Evolutionary conservation across 768 basidiomycete genomes (phyloP).

Genomic region (Crucibulum laeve): DNA sequence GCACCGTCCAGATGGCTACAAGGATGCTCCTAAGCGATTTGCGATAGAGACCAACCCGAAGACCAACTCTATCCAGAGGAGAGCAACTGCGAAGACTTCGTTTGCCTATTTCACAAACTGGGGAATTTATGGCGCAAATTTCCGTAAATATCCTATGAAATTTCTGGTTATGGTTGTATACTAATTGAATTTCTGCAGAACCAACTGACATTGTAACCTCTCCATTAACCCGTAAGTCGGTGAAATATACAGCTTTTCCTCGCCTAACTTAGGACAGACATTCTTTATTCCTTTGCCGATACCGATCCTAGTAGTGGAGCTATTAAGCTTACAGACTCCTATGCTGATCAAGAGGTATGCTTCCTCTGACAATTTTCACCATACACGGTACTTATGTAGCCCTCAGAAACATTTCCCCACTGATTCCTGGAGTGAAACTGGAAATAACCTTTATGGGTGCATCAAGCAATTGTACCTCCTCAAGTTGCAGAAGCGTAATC

Average conservation of each 20-base stretch:
- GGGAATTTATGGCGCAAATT: conserved; percentile 64
- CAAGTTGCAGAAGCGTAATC: conserved; percentile 54
- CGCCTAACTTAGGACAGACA: conserved; percentile 26
- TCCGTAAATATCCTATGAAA: conserved; percentile 39
- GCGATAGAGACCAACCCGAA: conserved; percentile 27
- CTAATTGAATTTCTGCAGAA: conserved; percentile 34
- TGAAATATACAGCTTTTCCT: neutral
- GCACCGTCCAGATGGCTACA: conserved; percentile 46
- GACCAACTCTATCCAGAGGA: conserved; percentile 35
- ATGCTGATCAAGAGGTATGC: conserved; percentile 64
- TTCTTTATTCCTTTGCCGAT: conserved; percentile 80
- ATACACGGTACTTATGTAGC: conserved; percentile 6
- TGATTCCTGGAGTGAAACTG: conserved; percentile 70
- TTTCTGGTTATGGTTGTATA: conserved; percentile 4
- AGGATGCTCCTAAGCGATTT: conserved; percentile 29
- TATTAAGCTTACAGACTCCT: conserved; percentile 66
- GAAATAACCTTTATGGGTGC: conserved; percentile 78
- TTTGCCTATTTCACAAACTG: conserved; percentile 60
- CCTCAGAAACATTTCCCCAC: conserved; percentile 63
- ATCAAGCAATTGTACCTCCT: conserved; percentile 70
- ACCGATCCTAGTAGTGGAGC: conserved; percentile 54
- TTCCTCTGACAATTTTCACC: conserved; percentile 2
- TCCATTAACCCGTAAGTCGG: conserved; percentile 55
- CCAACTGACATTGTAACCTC: conserved; percentile 57
- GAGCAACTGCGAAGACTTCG: conserved; percentile 32